Conservation (phyloP, 306 rosid species). For the Senna tora region DNA sequence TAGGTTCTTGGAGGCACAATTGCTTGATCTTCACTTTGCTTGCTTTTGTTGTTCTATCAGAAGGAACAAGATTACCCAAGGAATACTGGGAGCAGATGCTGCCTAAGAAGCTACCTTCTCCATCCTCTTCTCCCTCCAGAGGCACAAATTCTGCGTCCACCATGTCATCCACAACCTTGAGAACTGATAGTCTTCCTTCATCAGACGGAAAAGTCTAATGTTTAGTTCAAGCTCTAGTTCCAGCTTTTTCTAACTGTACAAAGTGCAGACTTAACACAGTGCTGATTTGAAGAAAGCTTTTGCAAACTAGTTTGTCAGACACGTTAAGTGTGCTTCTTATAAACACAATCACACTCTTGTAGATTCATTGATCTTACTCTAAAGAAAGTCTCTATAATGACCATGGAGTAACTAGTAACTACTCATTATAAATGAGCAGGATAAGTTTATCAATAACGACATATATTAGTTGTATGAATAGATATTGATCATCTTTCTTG, state of each 20-base stretch:
- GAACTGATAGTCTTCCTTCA: constrained; percentile 40
- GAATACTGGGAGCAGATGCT: constrained; percentile 74
- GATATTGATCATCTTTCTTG: constrained; percentile 23
- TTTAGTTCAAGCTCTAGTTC: background rate
- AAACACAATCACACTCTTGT: constrained; percentile 37
- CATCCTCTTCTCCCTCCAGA: constrained; percentile 77
- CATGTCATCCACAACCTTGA: constrained; percentile 45
- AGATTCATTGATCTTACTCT: constrained; percentile 43
- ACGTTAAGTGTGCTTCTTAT: constrained; percentile 23
- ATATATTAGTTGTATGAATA: constrained; percentile 31
- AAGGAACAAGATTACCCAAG: constrained; percentile 67
- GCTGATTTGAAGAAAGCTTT: constrained; percentile 39
- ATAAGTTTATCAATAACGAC: constrained; percentile 24
- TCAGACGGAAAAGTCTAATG: constrained; percentile 63
- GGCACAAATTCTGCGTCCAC: constrained; percentile 61
- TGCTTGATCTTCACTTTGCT: constrained; percentile 56
- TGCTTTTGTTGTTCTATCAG: constrained; percentile 50
- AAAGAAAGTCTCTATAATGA: constrained; percentile 50
- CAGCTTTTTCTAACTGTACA: constrained; percentile 13
- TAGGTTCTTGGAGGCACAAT: constrained; percentile 53
- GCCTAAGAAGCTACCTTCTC: constrained; percentile 85
- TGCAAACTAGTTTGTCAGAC: constrained; percentile 11
- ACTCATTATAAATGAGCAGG: constrained; percentile 30
- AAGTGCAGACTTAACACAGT: constrained; percentile 30
- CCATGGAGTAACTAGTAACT: constrained; percentile 38